Evolutionary conservation across 2,329 filamentous ascomycete genomes (phyloP).

Genomic region (Sporothrix variecibatus): DNA sequence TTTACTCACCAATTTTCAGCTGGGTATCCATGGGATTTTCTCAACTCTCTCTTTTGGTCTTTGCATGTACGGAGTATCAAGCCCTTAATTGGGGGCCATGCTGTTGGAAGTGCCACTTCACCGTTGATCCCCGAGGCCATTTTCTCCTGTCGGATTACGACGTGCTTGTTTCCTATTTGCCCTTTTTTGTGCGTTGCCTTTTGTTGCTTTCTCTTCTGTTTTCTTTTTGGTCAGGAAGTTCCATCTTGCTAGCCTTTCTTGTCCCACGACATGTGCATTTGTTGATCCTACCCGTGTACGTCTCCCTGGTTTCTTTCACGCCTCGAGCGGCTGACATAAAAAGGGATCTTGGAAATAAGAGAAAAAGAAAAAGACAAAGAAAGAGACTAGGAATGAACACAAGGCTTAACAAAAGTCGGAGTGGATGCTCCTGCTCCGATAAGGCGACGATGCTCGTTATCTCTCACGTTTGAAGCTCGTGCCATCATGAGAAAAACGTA

Average conservation of each 20-base stretch:
- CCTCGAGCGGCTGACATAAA: neutral
- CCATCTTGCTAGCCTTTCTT: neutral
- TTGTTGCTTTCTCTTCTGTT: neutral
- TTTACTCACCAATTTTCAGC: neutral
- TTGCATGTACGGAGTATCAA: neutral
- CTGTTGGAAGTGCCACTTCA: neutral
- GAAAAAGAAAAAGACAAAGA: too few relatives aligned
- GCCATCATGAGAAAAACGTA: neutral
- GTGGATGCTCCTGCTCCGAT: neutral
- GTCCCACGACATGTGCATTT: neutral
- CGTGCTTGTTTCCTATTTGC: neutral
- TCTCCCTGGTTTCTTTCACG: neutral
- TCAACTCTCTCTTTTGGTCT: neutral
- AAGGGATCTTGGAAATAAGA: neutral
- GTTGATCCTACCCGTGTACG: neutral
- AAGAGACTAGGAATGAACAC: neutral
- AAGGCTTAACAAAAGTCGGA: neutral
- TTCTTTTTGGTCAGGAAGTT: conserved; percentile 5
- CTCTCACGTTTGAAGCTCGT: neutral
- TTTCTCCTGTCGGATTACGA: neutral
- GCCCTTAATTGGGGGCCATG: neutral
- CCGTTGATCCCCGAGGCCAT: neutral
- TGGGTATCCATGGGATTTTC: neutral
- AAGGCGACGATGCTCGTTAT: neutral
- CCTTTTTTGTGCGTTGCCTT: neutral